Base-by-base conservation (phyloP, 768 basidiomycete species). In the Multifurca ochricompacta region DNA sequence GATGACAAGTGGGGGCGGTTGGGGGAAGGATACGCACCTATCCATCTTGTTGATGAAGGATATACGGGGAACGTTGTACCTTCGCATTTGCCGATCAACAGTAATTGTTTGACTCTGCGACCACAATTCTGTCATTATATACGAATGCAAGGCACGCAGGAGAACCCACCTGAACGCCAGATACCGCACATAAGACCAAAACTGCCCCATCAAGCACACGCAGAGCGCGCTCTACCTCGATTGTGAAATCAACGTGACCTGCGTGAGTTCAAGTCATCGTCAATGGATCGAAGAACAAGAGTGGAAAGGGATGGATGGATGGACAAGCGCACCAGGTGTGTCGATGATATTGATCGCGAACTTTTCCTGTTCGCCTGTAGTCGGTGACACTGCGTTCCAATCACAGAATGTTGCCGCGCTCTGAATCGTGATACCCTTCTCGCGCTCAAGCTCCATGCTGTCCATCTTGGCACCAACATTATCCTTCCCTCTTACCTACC, bases 11-110 rank as follows among this genome's bases (percentile, higher is more conserved):
- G 6, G 23, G 9, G 28, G 3, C 19, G 25, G 14, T 42, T 27
- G 13, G 8, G 8, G 28, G 5, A 37, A 27, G 11, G 10, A 42
- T n/a, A 51, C 70, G 13, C 46, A 89, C 89, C 91, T 80, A 65
- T 98, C 95, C 95, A 98, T 97, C 72, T 98, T 98, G 72, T 98
- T 98, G 65, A 98, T 82, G 69, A 96, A 98, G 0, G 92, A 96
- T 56, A 99, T 79, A 40, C 96, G 80, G 53, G 96, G 96, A 54
- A 99, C 91, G 64, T 86, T 85, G 67, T 99, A 99, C 32, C 96
- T 82, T 58, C 90, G 79, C 96, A 99, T 99, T 76, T 99, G 96
- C 56, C 96, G 78, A 72, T 99, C 96, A 34, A 99, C 96, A 11
- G 96, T 99, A 19, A 92, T 98, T 2, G 96, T 99, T 80, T 99